These are phyloP conservation scores for Blastobotrys aristatus DNA, from an alignment of 1,139 yeast species.

Conservation along the genomic window DNA sequence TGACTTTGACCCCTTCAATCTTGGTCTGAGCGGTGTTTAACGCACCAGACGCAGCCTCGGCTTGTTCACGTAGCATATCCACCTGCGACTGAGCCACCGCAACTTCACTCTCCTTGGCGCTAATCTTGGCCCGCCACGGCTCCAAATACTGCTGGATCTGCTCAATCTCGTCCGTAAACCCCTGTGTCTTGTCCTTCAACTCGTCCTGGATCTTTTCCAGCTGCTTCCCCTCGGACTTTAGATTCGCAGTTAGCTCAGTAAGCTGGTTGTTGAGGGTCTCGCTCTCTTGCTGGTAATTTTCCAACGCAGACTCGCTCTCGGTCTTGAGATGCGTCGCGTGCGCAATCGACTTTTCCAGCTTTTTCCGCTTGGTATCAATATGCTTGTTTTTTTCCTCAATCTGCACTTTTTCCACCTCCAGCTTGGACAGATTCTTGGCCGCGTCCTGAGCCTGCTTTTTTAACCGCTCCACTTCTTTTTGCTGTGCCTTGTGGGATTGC, in stretches of 20 bases:
- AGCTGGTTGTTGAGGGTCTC: constrained; percentile 36
- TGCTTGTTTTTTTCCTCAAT: constrained; percentile 70
- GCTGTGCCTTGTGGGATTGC: constrained; percentile 40
- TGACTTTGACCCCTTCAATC: constrained; percentile 45
- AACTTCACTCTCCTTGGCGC: constrained; percentile 60
- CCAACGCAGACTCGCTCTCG: constrained; percentile 46
- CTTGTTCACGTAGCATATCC: constrained; percentile 51
- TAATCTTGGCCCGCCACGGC: constrained; percentile 77
- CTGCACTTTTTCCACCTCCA: constrained; percentile 50
- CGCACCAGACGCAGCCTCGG: constrained; percentile 42
- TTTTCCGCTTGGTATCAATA: constrained; percentile 53
- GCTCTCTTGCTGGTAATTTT: constrained; percentile 44
- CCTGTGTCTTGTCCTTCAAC: constrained; percentile 69
- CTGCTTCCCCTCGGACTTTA: constrained; percentile 49
- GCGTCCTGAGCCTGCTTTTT: constrained; percentile 27
- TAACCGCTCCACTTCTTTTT: constrained; percentile 23
- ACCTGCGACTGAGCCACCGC: constrained; percentile 62
- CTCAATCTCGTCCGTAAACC: constrained; percentile 59
- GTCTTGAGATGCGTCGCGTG: constrained; percentile 37
- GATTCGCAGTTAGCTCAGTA: constrained; percentile 41
- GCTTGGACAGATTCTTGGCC: constrained; percentile 28
- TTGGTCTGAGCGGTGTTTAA: constrained; percentile 45
- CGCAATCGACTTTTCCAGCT: constrained; percentile 48
- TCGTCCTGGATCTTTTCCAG: constrained; percentile 61
- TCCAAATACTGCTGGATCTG: constrained; percentile 59